Evolutionary conservation across 2,329 filamentous ascomycete genomes (phyloP).

Genomic region (Botrytis deweyae): DNA sequence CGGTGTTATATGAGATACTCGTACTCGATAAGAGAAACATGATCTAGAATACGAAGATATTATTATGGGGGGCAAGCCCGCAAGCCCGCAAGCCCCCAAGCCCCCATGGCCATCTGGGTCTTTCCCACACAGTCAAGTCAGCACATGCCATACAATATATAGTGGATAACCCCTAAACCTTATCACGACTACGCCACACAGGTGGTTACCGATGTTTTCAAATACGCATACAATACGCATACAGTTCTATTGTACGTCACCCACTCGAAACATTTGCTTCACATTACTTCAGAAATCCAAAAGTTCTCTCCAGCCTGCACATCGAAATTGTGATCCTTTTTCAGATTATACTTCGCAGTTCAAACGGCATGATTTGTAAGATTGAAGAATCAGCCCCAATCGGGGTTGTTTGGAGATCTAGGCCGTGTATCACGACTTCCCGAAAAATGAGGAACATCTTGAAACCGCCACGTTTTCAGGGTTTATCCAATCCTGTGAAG

Average conservation of each 20-base stretch:
- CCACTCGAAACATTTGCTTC: neutral
- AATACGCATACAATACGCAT: slow-evolving; percentile 7
- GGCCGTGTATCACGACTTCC: neutral
- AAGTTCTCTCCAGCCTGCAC: neutral
- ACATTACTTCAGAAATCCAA: neutral
- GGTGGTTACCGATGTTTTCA: neutral
- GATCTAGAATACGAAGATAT: neutral
- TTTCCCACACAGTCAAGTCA: neutral
- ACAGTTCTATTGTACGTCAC: neutral
- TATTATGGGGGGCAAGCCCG: neutral
- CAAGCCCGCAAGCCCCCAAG: neutral
- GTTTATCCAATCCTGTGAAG: neutral
- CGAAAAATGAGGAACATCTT: neutral
- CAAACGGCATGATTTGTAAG: neutral
- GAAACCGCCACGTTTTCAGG: slow-evolving; percentile 3
- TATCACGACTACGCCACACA: neutral
- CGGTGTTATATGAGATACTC: neutral
- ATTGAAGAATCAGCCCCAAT: neutral
- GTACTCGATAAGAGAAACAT: neutral
- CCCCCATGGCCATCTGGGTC: neutral
- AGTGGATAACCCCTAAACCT: neutral
- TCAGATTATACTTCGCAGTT: neutral
- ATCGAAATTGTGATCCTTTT: neutral
- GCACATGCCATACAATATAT: neutral
- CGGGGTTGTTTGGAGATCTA: neutral